Base-by-base conservation (phyloP, 495 filamentous ascomycete species). In the Ramalina intermedia region DNA sequence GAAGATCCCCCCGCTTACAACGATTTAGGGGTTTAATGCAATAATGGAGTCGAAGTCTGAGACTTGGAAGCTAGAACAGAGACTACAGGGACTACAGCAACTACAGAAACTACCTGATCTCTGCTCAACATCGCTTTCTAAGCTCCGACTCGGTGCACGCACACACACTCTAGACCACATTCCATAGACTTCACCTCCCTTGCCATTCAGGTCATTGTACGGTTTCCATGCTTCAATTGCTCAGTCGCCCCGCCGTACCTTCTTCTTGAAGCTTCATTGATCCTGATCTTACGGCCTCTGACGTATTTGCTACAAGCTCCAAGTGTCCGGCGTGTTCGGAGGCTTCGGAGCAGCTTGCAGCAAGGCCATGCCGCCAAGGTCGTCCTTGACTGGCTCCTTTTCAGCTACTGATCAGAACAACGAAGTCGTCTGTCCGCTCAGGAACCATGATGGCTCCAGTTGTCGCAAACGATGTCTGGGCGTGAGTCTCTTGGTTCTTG, bases 381-480 rank as follows among this genome's bases (percentile, higher is more conserved):
- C 81, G 54, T 84, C 86, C 48, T 72, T 93, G 61, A 89, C 84
- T 50, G 82, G 82, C 64, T 93, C 87, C 47, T 95, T 95, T 63
- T 90, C 88, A 55, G 83, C 94, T 59, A 82, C 85, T 53, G 87
- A 94, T 70, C 78, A 81, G 63, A 87, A 82, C 62, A 93, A 93
- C 66, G 91, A 96, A 66, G 90, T 98, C 55, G 87, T 96, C 51
- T 98, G 91, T 72, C 91, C 91, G 52, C 69, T 98, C 70, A 81
- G 80, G 60, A 96, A 95, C 64, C 87, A 94, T 52, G 91, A 98
- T 78, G 87, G 87, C 58, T 94, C 91, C 57, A 87, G 82, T 70
- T 98, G 91, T 75, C 84, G 91, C 62, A 98, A 98, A 72, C 77
- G 91, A 71, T 98, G 91, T 67, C 75, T 91, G 60, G 91, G 91